A percentile compares a stretch with the other conserved stretches of the same genome.
Conservation (phyloP, 1,284 basidiomycete species). For the Leucoagaricus sp. region DNA sequence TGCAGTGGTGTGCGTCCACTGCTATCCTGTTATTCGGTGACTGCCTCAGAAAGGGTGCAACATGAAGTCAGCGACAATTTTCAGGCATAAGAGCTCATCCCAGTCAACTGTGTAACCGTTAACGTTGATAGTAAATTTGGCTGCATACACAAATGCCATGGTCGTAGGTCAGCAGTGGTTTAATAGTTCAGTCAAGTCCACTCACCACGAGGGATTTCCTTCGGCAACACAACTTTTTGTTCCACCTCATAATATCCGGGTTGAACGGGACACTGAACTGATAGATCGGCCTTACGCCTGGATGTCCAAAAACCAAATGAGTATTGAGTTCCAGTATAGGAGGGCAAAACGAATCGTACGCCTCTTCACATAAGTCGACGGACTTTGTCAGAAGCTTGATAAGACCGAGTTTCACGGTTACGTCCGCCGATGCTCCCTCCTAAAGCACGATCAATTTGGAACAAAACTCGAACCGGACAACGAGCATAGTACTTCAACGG, state of each 20-base stretch:
- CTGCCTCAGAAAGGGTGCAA: background rate
- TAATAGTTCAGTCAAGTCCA: conserved; percentile 9
- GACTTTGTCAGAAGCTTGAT: conserved; percentile 81
- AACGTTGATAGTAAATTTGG: conserved; percentile 82
- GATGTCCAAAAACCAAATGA: background rate
- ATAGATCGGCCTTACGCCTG: conserved; percentile 68
- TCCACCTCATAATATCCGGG: conserved; percentile 67
- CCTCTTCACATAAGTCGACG: conserved; percentile 91
- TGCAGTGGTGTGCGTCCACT: too few species aligned
- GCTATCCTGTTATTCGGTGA: too few species aligned
- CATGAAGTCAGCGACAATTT: conserved; percentile 76
- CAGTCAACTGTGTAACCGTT: conserved; percentile 76
- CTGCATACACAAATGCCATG: conserved; percentile 50
- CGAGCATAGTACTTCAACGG: conserved; percentile 59
- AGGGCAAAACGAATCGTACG: conserved; percentile 56
- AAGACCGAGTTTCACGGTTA: conserved; percentile 85
- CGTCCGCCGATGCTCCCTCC: conserved; percentile 91
- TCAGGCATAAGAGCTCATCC: conserved; percentile 78
- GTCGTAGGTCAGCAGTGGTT: background rate
- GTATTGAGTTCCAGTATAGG: background rate
- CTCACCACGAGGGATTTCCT: conserved; percentile 86
- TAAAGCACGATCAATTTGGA: conserved; percentile 33
- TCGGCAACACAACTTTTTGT: conserved; percentile 83
- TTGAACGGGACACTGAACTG: conserved; percentile 78
- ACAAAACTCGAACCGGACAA: background rate